Base-by-base conservation (phyloP, 306 rosid genomes). In the Castanea crenata region DNA sequence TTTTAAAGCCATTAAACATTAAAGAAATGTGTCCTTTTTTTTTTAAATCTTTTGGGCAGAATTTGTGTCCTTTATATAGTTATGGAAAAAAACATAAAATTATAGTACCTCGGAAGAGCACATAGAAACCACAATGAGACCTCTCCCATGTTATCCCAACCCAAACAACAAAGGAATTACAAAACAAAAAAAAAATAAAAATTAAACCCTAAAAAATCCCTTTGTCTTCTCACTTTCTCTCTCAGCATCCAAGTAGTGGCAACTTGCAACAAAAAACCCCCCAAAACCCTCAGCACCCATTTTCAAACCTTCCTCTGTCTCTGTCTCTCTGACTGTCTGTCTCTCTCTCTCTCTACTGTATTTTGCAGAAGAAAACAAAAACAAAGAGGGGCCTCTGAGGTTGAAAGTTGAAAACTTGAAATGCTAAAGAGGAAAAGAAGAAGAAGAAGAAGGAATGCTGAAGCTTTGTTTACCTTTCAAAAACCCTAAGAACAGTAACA, bases 401-500 rank as follows among this genome's bases (percentile, higher is more conserved):
- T 8, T 8, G 83, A 91, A 91, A 80, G 46, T 41, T 41, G 46
- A 1, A 41, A 41, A 2, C 15, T 49, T 49, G 54, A 49, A 49
- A 49, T 49, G 54, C 54, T 49, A 49, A 49, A 13, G 16, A 12
- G 54, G 5, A 49, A 4, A 1, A 49, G 54, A 49, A 49, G 54
- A 46, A 46, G 15, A 49, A 49, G 79, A 21, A 65, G 75, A 34
- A 87, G 91, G 21, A 72, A 92, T 92, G 97, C 93, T 85, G 92
- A 92, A 90, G 75, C 86, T 92, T 46, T 67, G 25, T 18, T 67
- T 67, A 3, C 72, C 52, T 10, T 19, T 67, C 72, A 67, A 34
- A 35, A 67, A 67, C 72, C 72, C 72, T 67, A 67, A 25, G 54
- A 49, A 41, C 46, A 65, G 71, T 44, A 77, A 71, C 34, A 59